Conservation (phyloP, 1,284 basidiomycete species). For the Rhodotorula sp. region DNA sequence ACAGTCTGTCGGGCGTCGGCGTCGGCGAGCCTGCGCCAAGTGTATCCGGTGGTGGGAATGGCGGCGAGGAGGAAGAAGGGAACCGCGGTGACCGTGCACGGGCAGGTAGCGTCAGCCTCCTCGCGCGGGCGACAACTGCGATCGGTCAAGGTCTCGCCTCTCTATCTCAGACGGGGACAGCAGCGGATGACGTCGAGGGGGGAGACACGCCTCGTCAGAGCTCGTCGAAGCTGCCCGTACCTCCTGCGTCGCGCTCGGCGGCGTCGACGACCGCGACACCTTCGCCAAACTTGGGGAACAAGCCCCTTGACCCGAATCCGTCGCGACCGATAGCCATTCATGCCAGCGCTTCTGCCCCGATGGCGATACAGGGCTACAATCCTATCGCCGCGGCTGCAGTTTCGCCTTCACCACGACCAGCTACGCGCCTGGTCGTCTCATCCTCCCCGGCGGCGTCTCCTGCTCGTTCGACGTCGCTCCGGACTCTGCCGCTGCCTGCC, state of each 20-base stretch:
- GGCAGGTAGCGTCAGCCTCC: constrained; percentile 72
- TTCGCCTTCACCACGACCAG: neutral
- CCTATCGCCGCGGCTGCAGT: neutral
- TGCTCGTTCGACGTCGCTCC: neutral
- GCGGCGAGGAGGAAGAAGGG: neutral
- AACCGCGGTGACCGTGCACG: constrained; percentile 42
- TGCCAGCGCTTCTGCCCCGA: neutral
- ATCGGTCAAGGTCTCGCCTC: constrained; percentile 69
- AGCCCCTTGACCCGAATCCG: neutral
- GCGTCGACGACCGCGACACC: neutral
- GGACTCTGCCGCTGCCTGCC: neutral
- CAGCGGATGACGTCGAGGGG: constrained; percentile 3
- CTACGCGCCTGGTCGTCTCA: neutral
- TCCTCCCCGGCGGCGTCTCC: neutral
- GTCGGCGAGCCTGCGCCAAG: neutral
- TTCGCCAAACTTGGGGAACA: neutral
- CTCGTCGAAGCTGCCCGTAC: constrained; percentile 7
- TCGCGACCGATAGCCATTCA: neutral
- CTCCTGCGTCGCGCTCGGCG: constrained; percentile 1
- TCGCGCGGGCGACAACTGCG: constrained; percentile 84
- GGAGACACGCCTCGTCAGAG: constrained; percentile 22
- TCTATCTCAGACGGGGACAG: constrained; percentile 54
- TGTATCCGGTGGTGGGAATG: neutral
- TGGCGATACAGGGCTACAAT: neutral
- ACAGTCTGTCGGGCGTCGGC: neutral